Evolutionary conservation across 2,329 filamentous ascomycete genomes (phyloP).

Genomic region (Lachnellula arida): DNA sequence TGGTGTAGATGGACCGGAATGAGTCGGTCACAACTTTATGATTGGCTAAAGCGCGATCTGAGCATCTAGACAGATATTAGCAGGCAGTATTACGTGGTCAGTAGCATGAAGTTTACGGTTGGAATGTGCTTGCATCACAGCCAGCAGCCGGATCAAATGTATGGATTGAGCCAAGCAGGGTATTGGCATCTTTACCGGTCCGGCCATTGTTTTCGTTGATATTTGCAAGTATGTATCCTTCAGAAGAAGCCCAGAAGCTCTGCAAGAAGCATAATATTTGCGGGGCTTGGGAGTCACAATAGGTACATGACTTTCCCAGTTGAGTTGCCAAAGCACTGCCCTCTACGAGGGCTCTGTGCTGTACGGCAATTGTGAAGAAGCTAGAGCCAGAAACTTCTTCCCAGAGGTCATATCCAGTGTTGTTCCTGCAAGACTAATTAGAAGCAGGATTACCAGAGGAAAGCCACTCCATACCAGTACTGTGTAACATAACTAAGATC

Average conservation of each 20-base stretch:
- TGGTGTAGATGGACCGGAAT: slow-evolving; percentile 64
- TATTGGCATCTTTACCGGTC: slow-evolving; percentile 67
- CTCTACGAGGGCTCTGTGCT: slow-evolving; percentile 65
- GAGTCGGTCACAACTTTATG: slow-evolving; percentile 72
- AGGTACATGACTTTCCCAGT: slow-evolving; percentile 55
- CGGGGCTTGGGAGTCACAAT: slow-evolving; percentile 61
- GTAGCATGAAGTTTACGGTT: slow-evolving; percentile 49
- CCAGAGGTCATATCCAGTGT: slow-evolving; percentile 71
- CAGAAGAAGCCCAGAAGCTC: slow-evolving; percentile 60
- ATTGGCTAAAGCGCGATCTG: slow-evolving; percentile 59
- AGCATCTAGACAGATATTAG: slow-evolving; percentile 24
- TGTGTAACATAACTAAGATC: slow-evolving; percentile 71
- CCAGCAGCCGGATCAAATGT: slow-evolving; percentile 63
- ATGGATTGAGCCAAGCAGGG: slow-evolving; percentile 61
- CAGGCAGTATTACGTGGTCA: background rate
- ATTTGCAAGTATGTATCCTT: slow-evolving; percentile 64
- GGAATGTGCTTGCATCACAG: slow-evolving; percentile 69
- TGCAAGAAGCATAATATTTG: slow-evolving; percentile 71
- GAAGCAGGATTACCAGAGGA: background rate
- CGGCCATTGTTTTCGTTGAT: slow-evolving; percentile 59
- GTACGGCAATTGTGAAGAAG: slow-evolving; percentile 70
- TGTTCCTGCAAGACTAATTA: slow-evolving; percentile 33
- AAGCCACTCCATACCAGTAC: slow-evolving; percentile 50
- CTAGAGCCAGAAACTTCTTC: slow-evolving; percentile 73
- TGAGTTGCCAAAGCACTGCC: slow-evolving; percentile 61